Evolutionary conservation across 208 protist genomes (phyloP).

Genomic region (Wallacemonas rigidus): DNA sequence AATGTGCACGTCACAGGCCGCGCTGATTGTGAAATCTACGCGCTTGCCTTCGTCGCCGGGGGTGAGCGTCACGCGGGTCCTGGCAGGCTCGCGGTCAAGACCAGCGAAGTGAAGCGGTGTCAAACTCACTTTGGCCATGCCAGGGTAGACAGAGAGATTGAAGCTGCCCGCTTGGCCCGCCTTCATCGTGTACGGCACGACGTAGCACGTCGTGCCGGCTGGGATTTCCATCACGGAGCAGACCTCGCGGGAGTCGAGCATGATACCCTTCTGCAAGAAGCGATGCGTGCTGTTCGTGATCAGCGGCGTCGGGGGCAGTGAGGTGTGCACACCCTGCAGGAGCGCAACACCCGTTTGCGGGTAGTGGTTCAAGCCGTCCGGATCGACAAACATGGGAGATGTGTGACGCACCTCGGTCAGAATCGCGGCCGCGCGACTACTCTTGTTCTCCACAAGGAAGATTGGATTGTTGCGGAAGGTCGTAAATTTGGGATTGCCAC

Average conservation of each 20-base stretch:
- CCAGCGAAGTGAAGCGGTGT: constrained; percentile 72
- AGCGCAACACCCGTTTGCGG: constrained; percentile 77
- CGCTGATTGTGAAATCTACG: constrained; percentile 70
- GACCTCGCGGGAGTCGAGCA: constrained; percentile 87
- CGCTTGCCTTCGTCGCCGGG: constrained; percentile 43
- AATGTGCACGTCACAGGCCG: constrained; percentile 71
- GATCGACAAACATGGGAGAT: constrained; percentile 59
- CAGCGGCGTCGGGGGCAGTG: constrained; percentile 61
- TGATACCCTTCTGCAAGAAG: constrained; percentile 86
- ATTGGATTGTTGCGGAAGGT: constrained; percentile 90
- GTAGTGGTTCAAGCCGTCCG: constrained; percentile 80
- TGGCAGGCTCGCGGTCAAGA: constrained; percentile 52
- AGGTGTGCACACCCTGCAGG: constrained; percentile 59
- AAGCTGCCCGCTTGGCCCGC: constrained; percentile 61
- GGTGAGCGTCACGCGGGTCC: constrained; percentile 39
- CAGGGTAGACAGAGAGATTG: constrained; percentile 81
- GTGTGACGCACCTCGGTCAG: constrained; percentile 80
- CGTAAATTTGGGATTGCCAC: constrained; percentile 82
- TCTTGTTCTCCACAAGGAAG: constrained; percentile 85
- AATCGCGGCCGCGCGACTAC: constrained; percentile 60
- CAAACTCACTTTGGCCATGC: constrained; percentile 70
- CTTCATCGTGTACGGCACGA: constrained; percentile 85
- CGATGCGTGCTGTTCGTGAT: constrained; percentile 79
- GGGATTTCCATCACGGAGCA: constrained; percentile 78
- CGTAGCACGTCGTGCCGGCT: constrained; percentile 59